Percentiles rank a stretch among this genome's conserved stretches.
phyloP scores from a whole-genome alignment of 441 rosid genomes.

The Gossypium schwendimanii region DNA sequence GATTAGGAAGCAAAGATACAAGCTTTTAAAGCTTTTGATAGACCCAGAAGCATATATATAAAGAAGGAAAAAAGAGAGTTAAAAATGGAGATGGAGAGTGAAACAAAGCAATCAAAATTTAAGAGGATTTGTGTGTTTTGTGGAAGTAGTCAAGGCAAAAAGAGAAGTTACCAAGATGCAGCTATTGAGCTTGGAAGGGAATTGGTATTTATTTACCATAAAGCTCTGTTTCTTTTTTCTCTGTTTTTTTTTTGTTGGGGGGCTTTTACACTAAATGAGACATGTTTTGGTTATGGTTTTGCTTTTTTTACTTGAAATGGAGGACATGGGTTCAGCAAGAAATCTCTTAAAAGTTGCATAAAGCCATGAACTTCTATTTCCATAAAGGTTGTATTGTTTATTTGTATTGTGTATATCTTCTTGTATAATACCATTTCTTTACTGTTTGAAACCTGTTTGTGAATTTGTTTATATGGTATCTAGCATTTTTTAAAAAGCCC shows the following conservation, averaged over 20 bases:
- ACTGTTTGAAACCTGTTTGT: slow-evolving; percentile 20
- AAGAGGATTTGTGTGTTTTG: slow-evolving; percentile 90
- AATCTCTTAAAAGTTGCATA: slow-evolving; percentile 10
- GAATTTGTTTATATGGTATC: neutral
- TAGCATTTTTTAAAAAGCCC: neutral
- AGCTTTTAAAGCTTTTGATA: no score
- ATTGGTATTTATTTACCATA: slow-evolving; percentile 43
- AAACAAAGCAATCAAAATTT: slow-evolving; percentile 60
- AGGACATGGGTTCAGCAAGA: slow-evolving; percentile 9
- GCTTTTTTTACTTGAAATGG: neutral
- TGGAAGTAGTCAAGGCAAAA: slow-evolving; percentile 95
- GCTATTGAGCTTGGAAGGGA: slow-evolving; percentile 92
- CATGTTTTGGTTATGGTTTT: neutral
- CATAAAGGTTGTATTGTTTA: neutral
- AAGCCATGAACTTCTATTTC: neutral
- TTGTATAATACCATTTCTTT: neutral
- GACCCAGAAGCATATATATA: neutral
- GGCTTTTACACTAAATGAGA: slow-evolving; percentile 11
- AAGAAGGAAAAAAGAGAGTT: neutral
- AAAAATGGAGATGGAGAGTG: slow-evolving; percentile 46
- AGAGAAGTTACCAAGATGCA: slow-evolving; percentile 90
- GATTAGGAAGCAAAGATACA: slow-evolving; percentile 9
- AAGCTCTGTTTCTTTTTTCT: slow-evolving; percentile 5
- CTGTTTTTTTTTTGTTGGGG: neutral
- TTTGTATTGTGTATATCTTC: neutral